Evolutionary conservation across 495 filamentous ascomycete species (phyloP), one percentile per base, ranked within the genome.

Genomic region (Talaromyces proteolyticus): DNA sequence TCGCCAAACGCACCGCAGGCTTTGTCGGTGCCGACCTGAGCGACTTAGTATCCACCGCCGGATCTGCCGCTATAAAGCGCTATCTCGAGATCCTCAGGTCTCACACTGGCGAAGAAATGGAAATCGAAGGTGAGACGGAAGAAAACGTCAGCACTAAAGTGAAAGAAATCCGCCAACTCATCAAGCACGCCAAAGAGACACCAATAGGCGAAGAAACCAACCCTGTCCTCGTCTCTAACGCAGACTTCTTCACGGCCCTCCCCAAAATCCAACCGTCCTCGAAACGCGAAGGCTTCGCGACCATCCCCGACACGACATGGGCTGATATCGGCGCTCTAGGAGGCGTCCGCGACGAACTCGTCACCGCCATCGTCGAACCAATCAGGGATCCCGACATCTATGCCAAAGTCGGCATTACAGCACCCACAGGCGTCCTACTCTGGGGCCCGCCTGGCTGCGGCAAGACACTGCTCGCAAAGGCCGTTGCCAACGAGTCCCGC

Each of bases 371-470:
- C 57, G 89, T 97, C 21, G 87, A 94, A 42, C 94, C 93, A 2
- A 98, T 98, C 70, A 85, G 83, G 52, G 70, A 84, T 40, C 93
- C 93, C 0, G 87, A 90, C 34, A 76, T 85, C 22, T 97, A 92
- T 64, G 76, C 76, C 20, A 73, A 75, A 19, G 84, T 95, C 16
- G 93, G 93, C 58, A 89, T 97, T 60, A 86, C 85, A 16, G 86
- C 89, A 0, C 90, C 93, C 0, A 88, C 89, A 0, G 94, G 94
- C 23, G 88, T 97, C 12, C 79, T 98, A 10, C 86, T 98, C 51
- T 97, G 93, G 91, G 93, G 93, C 12, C 93, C 93, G 0, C 93
- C 93, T 3, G 93, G 93, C 24, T 98, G 93, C 67, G 93, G 93
- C 54, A 98, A 98, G 65, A 98, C 93, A 0, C 79, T 98, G 4